Evolutionary conservation across 306 rosid genomes (phyloP).

Genomic region (Fragaria vesca): DNA sequence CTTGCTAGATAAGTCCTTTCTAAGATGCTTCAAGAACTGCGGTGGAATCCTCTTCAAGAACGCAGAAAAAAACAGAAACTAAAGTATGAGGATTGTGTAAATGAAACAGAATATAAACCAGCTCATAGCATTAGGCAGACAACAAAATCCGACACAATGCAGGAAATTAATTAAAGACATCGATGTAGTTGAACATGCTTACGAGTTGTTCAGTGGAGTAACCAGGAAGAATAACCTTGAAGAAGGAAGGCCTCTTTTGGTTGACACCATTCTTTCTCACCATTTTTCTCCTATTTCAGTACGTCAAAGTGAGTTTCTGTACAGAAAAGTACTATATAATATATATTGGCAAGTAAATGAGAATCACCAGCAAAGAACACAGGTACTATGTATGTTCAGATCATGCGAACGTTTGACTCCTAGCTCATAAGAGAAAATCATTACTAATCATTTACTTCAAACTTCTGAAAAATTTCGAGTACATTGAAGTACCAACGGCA

Average conservation of each 20-base stretch:
- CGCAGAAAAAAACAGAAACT: background rate
- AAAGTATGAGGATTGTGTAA: background rate
- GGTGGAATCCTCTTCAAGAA: conserved; percentile 17
- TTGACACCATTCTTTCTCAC: background rate
- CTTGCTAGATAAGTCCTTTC: conserved; percentile 3
- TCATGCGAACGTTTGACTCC: background rate
- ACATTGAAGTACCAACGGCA: background rate
- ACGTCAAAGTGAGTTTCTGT: background rate
- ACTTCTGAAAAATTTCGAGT: background rate
- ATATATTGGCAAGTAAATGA: background rate
- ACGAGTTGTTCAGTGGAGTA: background rate
- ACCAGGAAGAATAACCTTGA: background rate
- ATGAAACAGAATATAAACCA: background rate
- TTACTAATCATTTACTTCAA: no score
- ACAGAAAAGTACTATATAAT: background rate
- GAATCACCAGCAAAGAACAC: background rate
- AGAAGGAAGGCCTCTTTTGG: background rate
- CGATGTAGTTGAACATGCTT: background rate
- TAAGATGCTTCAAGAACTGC: conserved; percentile 2
- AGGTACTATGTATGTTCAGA: background rate
- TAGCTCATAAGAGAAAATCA: background rate
- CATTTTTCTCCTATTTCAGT: background rate
- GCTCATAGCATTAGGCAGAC: background rate
- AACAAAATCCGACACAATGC: background rate
- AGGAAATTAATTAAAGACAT: background rate